These are phyloP conservation scores for Cyathus striatus DNA, from an alignment of 768 basidiomycete genomes.

Conservation along the genomic window DNA sequence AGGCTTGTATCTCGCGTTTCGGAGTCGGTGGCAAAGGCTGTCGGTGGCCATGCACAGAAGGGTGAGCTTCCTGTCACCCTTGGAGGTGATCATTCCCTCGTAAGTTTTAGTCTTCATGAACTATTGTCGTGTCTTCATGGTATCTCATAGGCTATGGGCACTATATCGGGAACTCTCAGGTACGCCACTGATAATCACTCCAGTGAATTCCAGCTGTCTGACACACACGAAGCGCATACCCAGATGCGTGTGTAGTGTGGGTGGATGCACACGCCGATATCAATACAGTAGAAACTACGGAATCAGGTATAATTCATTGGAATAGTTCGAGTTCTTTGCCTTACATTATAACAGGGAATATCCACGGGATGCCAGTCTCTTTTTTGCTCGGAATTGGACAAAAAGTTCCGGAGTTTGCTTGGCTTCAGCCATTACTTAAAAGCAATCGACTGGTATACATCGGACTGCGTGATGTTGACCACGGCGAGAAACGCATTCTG, in stretches of 20 bases:
- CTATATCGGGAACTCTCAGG: slow-evolving; percentile 85
- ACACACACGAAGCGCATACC: slow-evolving; percentile 72
- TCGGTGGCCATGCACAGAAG: slow-evolving; percentile 69
- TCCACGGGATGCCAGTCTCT: slow-evolving; percentile 97
- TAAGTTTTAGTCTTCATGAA: slow-evolving; percentile 26
- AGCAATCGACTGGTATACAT: slow-evolving; percentile 89
- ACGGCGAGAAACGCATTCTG: slow-evolving; percentile 83
- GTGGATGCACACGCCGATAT: slow-evolving; percentile 97
- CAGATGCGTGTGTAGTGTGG: slow-evolving; percentile 89
- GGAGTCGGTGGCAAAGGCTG: slow-evolving; percentile 69
- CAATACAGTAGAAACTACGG: slow-evolving; percentile 83
- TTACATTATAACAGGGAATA: slow-evolving; percentile 57
- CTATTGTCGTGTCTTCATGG: slow-evolving; percentile 6
- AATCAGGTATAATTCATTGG: slow-evolving; percentile 45
- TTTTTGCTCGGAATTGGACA: slow-evolving; percentile 71
- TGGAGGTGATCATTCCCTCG: slow-evolving; percentile 95
- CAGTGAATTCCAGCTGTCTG: slow-evolving; percentile 5
- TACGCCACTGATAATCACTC: slow-evolving; percentile 21
- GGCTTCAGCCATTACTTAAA: slow-evolving; percentile 59
- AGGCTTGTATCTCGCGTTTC: slow-evolving; percentile 80
- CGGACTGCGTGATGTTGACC: slow-evolving; percentile 90
- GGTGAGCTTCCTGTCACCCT: slow-evolving; percentile 86
- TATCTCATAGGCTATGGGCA: slow-evolving; percentile 69
- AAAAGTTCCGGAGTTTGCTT: slow-evolving; percentile 38
- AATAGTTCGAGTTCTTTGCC: slow-evolving; percentile 1